A percentile compares a stretch with the other conserved stretches of the same genome.
These are phyloP conservation scores for Gnomoniopsis smithogilvyi DNA, from an alignment of 2,329 filamentous ascomycete species.

Conservation along the genomic window DNA sequence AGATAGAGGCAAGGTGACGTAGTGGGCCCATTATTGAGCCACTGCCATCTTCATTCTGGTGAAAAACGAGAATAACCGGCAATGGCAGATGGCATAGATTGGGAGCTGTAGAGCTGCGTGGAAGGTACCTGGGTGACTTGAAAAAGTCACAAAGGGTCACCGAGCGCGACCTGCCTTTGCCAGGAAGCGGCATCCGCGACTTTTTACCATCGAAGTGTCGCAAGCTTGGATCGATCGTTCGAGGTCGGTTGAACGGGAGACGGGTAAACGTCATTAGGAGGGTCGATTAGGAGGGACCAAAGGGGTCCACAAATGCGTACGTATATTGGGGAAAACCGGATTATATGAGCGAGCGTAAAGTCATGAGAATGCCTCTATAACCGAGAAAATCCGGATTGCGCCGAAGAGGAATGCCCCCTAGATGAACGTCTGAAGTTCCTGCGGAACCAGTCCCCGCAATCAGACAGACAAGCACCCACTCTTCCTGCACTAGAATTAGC, in stretches of 20 bases:
- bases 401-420: slow-evolving; percentile 15
- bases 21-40: not conserved
- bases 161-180: not conserved
- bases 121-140: not conserved
- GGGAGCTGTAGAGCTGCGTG: not conserved
- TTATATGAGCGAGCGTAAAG: slow-evolving; percentile 19
- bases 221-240: not conserved
- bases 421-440: slow-evolving; percentile 13
- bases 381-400: slow-evolving; percentile 17
- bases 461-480: slow-evolving; percentile 8
- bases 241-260: slow-evolving; percentile 1
- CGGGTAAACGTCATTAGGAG: slow-evolving; percentile 13
- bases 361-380: slow-evolving; percentile 20
- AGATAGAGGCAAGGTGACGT: not conserved
- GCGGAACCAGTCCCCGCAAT: slow-evolving; percentile 5
- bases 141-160: not conserved
- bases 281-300: slow-evolving; percentile 19
- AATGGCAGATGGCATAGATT: not conserved
- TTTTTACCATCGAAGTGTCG: not conserved
- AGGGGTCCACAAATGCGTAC: slow-evolving; percentile 18
- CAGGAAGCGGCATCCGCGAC: not conserved
- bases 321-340: slow-evolving; percentile 18
- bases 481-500: slow-evolving; percentile 1
- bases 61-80: not conserved
- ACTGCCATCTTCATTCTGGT: not conserved